Evolutionary conservation across 257 asterid genomes (phyloP).

Genomic region (Nicotiana paniculata): DNA sequence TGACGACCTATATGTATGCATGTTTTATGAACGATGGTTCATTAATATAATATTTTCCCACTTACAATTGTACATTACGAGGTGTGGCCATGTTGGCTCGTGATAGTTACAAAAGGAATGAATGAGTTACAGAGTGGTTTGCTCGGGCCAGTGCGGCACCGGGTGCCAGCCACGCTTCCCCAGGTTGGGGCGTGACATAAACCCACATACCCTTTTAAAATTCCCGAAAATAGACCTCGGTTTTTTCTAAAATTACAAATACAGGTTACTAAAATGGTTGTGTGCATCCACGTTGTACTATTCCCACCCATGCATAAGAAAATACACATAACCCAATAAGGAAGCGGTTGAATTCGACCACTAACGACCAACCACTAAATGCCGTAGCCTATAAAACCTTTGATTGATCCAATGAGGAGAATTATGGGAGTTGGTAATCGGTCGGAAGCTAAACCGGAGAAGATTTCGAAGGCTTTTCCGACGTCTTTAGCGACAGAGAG

Average conservation of each 20-base stretch:
- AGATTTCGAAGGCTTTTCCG: slow-evolving; percentile 23
- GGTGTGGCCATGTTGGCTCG: too few species aligned
- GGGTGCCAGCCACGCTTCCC: background rate
- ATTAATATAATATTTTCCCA: too few species aligned
- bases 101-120: too few species aligned
- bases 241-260: slow-evolving; percentile 24
- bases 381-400: slow-evolving; percentile 22
- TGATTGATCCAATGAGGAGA: slow-evolving; percentile 18
- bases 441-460: slow-evolving; percentile 22
- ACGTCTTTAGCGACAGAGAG: slow-evolving; percentile 26
- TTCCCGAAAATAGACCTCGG: slow-evolving; percentile 23
- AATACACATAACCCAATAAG: slow-evolving; percentile 28
- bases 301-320: slow-evolving; percentile 33
- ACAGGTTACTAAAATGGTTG: slow-evolving; percentile 26
- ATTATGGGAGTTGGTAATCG: slow-evolving; percentile 2
- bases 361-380: slow-evolving; percentile 22
- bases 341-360: slow-evolving; percentile 18
- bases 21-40: too few species aligned
- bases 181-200: background rate
- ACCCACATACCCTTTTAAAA: slow-evolving; percentile 22
- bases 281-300: slow-evolving; percentile 34
- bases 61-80: too few species aligned
- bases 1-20: too few species aligned
- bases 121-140: too few species aligned
- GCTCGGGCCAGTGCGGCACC: too few species aligned